Percentiles rank a stretch among this genome's conserved stretches.
Evolutionary conservation across 305 asterid genomes (phyloP).

Genomic region (Coffea humblotiana): DNA sequence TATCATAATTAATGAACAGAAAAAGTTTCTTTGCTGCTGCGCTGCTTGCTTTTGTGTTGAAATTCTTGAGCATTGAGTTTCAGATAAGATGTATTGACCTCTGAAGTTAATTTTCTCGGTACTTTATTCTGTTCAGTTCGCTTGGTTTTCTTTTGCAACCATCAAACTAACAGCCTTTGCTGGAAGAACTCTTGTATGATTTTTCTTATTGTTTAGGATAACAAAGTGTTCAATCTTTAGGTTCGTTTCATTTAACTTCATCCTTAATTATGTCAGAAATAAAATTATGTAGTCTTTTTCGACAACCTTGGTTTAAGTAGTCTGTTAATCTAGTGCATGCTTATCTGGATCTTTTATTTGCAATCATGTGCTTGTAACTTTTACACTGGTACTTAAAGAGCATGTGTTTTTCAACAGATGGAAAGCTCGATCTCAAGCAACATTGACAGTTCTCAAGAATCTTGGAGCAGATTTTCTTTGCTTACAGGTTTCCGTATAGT

Average conservation of each 20-base stretch:
- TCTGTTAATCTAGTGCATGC: not conserved
- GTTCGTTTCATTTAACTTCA: not conserved
- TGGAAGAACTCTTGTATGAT: not conserved
- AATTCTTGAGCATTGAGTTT: not conserved
- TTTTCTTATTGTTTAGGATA: not conserved
- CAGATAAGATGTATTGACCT: not conserved
- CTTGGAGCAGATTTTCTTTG: conserved; percentile 80
- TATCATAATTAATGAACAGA: not conserved
- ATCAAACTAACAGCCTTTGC: not conserved
- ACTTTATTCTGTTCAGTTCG: too few relatives aligned
- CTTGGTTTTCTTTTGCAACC: not conserved
- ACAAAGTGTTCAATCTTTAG: not conserved
- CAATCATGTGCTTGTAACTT: not conserved
- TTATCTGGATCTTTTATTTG: not conserved
- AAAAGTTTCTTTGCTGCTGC: not conserved
- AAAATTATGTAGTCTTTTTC: not conserved
- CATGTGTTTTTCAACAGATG: conserved; percentile 51
- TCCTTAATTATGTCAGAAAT: not conserved
- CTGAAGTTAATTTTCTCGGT: not conserved
- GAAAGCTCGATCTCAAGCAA: conserved; percentile 85
- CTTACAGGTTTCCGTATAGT: conserved; percentile 56
- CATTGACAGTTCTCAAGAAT: conserved; percentile 61
- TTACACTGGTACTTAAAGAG: not conserved
- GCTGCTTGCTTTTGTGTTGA: not conserved
- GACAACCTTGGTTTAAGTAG: not conserved